Evolutionary conservation across 1,284 basidiomycete species (phyloP).

Genomic region (Ustilago nuda): DNA sequence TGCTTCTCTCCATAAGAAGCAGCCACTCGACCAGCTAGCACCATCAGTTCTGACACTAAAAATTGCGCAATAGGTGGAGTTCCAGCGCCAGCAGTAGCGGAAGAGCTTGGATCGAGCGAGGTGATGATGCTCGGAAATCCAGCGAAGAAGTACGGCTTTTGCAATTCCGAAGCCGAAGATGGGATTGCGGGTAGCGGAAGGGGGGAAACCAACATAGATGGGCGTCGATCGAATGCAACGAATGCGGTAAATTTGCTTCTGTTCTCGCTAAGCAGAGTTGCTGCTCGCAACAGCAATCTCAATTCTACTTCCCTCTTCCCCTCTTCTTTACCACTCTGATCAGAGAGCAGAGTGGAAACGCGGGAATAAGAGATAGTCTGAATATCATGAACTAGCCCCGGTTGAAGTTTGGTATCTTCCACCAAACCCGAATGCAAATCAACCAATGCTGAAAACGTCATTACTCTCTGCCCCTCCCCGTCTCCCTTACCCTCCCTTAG

Average conservation of each 20-base stretch:
- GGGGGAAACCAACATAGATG: constrained; percentile 24
- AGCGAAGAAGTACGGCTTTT: constrained; percentile 45
- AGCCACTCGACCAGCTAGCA: constrained; percentile 81
- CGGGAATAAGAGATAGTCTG: constrained; percentile 77
- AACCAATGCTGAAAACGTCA: constrained; percentile 86
- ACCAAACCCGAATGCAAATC: constrained; percentile 76
- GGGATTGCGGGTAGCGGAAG: constrained; percentile 30
- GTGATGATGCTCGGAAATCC: constrained; percentile 49
- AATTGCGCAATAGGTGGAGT: constrained; percentile 27
- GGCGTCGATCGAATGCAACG: background rate
- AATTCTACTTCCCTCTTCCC: constrained; percentile 66
- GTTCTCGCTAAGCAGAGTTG: constrained; percentile 50
- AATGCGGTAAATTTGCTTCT: constrained; percentile 12
- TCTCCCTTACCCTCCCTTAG: constrained; percentile 60
- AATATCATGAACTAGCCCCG: constrained; percentile 80
- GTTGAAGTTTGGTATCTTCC: constrained; percentile 77
- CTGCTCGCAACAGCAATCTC: constrained; percentile 69
- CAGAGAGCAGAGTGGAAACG: constrained; percentile 71
- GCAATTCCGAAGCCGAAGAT: background rate
- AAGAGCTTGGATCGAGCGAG: constrained; percentile 3
- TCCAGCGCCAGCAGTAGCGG: background rate
- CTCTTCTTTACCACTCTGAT: background rate
- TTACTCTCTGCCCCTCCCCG: constrained; percentile 70
- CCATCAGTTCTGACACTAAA: constrained; percentile 85
- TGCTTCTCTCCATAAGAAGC: constrained; percentile 79